These are phyloP conservation scores for Volutella citrinella DNA, from an alignment of 2,329 filamentous ascomycete species.

Conservation along the genomic window DNA sequence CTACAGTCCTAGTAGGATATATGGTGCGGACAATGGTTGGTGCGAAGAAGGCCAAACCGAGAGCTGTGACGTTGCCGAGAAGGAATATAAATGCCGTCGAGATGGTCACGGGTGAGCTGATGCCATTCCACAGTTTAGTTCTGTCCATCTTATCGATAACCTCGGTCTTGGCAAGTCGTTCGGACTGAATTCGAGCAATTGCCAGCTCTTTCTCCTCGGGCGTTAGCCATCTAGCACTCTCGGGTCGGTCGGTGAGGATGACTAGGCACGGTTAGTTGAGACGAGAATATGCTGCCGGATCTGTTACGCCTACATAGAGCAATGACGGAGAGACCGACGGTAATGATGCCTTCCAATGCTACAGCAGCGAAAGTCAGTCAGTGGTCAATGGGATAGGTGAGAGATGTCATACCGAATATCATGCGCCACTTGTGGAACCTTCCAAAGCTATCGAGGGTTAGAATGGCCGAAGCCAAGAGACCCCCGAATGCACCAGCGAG, in stretches of 20 bases:
- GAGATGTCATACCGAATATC: conserved; percentile 69
- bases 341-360: conserved; percentile 70
- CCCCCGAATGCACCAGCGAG: conserved; percentile 67
- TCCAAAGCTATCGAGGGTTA: conserved; percentile 56
- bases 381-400: too few relatives aligned
- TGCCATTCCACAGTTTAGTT: conserved; percentile 57
- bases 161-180: conserved; percentile 56
- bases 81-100: conserved; percentile 57
- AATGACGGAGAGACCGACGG: conserved; percentile 49
- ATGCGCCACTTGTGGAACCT: conserved; percentile 60
- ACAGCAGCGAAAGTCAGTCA: too few relatives aligned
- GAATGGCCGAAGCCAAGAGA: conserved; percentile 59
- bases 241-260: conserved; percentile 64
- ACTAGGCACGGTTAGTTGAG: too few relatives aligned
- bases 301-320: too few relatives aligned
- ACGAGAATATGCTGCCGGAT: too few relatives aligned
- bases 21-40: conserved; percentile 70
- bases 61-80: conserved; percentile 68
- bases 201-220: conserved; percentile 61
- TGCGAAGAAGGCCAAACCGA: conserved; percentile 68
- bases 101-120: conserved; percentile 57
- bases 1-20: conserved; percentile 52
- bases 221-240: conserved; percentile 62
- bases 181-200: conserved; percentile 56
- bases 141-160: conserved; percentile 57